These are phyloP conservation scores for Metarhizium humberi DNA, from an alignment of 2,329 filamentous ascomycete genomes.

Conservation along the genomic window DNA sequence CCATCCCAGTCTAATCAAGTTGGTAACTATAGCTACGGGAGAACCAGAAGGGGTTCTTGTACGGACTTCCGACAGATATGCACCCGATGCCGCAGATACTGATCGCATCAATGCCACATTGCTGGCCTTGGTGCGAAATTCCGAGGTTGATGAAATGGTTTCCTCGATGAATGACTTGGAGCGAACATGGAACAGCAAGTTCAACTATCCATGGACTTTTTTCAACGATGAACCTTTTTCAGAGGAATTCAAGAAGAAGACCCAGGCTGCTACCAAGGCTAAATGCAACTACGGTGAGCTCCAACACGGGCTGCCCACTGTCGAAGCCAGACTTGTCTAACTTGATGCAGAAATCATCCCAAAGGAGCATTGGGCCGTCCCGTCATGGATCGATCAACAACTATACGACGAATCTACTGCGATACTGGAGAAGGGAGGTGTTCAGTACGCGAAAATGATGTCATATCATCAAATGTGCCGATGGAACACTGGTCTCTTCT, in stretches of 20 bases:
- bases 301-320: background rate
- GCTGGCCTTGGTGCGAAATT: constrained; percentile 83
- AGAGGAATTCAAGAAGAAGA: constrained; percentile 83
- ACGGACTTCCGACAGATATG: constrained; percentile 69
- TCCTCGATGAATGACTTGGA: constrained; percentile 87
- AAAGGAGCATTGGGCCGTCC: constrained; percentile 88
- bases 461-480: constrained; percentile 99
- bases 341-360: constrained; percentile 64
- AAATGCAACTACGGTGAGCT: constrained; percentile 72
- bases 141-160: constrained; percentile 76
- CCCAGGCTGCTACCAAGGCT: constrained; percentile 74
- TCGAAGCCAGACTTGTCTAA: background rate
- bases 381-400: constrained; percentile 84
- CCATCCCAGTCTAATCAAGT: constrained; percentile 9
- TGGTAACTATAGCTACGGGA: constrained; percentile 52
- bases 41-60: constrained; percentile 73
- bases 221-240: constrained; percentile 95
- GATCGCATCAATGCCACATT: constrained; percentile 90
- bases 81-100: constrained; percentile 62
- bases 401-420: constrained; percentile 78
- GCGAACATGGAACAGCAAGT: constrained; percentile 93
- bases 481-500: constrained; percentile 98
- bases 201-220: constrained; percentile 99
- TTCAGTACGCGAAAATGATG: constrained; percentile 81
- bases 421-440: constrained; percentile 70